Evolutionary conservation across 768 basidiomycete genomes (phyloP).

Genomic region (Mycena rosella): DNA sequence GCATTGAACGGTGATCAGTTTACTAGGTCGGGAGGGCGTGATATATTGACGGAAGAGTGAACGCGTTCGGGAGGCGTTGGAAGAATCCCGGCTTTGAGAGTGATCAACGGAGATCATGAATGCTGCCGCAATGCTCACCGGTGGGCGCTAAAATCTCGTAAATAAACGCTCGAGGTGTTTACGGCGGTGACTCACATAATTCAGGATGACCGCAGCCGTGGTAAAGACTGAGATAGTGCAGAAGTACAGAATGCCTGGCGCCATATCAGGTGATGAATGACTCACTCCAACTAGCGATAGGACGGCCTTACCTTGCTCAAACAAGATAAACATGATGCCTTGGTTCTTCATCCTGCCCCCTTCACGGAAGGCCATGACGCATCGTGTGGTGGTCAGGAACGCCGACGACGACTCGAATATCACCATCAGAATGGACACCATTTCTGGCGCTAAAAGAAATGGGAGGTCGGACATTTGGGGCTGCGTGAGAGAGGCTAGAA

Average conservation of each 20-base stretch:
- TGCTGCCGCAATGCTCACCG: not conserved
- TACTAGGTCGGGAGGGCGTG: not conserved
- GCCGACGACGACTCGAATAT: conserved; percentile 45
- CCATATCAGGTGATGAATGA: not conserved
- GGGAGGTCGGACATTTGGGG: not conserved
- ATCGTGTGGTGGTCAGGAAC: conserved; percentile 40
- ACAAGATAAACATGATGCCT: conserved; percentile 41
- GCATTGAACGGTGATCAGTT: not conserved
- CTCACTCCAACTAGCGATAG: not conserved
- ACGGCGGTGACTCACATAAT: conserved; percentile 12
- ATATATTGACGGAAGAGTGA: conserved; percentile 20
- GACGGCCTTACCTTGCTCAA: conserved; percentile 43
- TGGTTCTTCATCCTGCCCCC: conserved; percentile 25
- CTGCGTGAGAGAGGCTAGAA: not conserved
- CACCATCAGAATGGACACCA: conserved; percentile 46
- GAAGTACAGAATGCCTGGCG: conserved; percentile 40
- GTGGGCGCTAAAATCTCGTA: conserved; percentile 1
- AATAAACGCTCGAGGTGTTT: too few relatives aligned
- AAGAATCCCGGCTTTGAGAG: conserved; percentile 23
- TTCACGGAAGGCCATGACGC: conserved; percentile 41
- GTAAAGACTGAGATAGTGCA: conserved; percentile 33
- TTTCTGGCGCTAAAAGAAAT: conserved; percentile 38
- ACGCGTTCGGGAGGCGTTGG: conserved; percentile 31
- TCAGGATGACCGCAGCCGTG: conserved; percentile 15
- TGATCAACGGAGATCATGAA: not conserved